phyloP scores from a whole-genome alignment of 495 filamentous ascomycete genomes.

The Penicillium psychrofluorescens region DNA sequence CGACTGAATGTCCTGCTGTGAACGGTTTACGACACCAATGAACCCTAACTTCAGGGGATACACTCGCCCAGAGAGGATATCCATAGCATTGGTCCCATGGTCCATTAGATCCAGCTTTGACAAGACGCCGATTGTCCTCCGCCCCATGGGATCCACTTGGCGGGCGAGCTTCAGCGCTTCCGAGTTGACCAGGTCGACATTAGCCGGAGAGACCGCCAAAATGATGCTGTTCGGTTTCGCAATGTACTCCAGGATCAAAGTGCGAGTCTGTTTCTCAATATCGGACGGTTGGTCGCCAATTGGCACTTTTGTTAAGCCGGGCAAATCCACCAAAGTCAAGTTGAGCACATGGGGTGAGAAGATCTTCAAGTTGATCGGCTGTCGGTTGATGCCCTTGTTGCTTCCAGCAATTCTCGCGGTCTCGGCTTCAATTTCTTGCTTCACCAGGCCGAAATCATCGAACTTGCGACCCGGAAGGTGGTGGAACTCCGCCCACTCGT shows the following conservation, averaged over 20 bases:
- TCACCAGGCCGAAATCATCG: slow-evolving; percentile 86
- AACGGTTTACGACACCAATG: slow-evolving; percentile 96
- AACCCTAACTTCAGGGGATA: slow-evolving; percentile 97
- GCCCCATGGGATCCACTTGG: slow-evolving; percentile 92
- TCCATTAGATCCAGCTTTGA: slow-evolving; percentile 99
- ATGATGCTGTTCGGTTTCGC: slow-evolving; percentile 99
- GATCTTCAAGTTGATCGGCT: slow-evolving; percentile 98
- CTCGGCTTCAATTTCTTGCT: slow-evolving; percentile 95
- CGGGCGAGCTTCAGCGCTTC: slow-evolving; percentile 95
- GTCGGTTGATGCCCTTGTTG: slow-evolving; percentile 97
- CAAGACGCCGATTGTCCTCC: slow-evolving; percentile 92
- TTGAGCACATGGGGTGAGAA: slow-evolving; percentile 97
- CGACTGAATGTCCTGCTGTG: slow-evolving; percentile 96
- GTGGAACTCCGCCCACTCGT: slow-evolving; percentile 96
- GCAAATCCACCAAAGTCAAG: slow-evolving; percentile 91
- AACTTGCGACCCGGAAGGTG: slow-evolving; percentile 86
- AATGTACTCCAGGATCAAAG: slow-evolving; percentile 96
- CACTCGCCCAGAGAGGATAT: slow-evolving; percentile 91
- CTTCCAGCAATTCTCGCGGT: slow-evolving; percentile 90
- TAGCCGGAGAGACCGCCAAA: slow-evolving; percentile 92
- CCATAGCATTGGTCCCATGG: slow-evolving; percentile 95
- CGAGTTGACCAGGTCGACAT: slow-evolving; percentile 97
- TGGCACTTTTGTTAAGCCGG: slow-evolving; percentile 94
- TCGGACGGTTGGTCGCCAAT: slow-evolving; percentile 97
- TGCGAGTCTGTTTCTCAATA: slow-evolving; percentile 98